These are phyloP conservation scores for Tripterygium wilfordii DNA, from an alignment of 177 flowering plant species.

Conservation along the genomic window DNA sequence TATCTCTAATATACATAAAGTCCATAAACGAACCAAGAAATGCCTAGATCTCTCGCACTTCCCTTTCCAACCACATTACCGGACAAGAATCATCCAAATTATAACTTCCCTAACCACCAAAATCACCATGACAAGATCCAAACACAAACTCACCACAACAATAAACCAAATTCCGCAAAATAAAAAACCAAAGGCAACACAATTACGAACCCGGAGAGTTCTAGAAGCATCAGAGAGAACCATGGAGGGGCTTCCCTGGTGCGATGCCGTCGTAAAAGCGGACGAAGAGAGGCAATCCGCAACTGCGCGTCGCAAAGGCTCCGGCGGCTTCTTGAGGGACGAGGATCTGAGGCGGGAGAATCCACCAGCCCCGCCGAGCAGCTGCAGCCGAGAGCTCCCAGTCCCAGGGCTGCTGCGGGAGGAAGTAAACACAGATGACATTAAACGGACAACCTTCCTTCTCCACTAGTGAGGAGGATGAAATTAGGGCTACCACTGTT, in stretches of 20 bases:
- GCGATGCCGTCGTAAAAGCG: conserved; percentile 32
- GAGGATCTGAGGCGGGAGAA: conserved; percentile 76
- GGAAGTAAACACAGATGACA: conserved; percentile 56
- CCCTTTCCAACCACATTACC: too few species aligned
- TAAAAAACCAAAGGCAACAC: conserved; percentile 3
- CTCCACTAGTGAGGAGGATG: too few species aligned
- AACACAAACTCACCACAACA: too few species aligned
- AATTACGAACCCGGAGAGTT: conserved; percentile 72
- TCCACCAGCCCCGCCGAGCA: conserved; percentile 22
- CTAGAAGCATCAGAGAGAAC: conserved; percentile 68
- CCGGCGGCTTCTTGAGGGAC: conserved; percentile 77
- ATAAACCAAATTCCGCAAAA: neutral
- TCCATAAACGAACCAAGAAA: too few species aligned
- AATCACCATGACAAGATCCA: too few species aligned
- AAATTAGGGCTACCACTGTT: too few species aligned
- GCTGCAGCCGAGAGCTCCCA: conserved; percentile 47
- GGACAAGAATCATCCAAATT: too few species aligned
- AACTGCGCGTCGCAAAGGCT: conserved; percentile 87
- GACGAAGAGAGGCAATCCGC: conserved; percentile 87
- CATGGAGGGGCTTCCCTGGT: conserved; percentile 42
- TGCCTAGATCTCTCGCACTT: too few species aligned
- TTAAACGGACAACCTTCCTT: too few species aligned
- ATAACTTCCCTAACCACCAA: too few species aligned
- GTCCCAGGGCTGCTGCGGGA: conserved; percentile 50
- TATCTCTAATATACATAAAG: too few species aligned